phyloP scores from a whole-genome alignment of 495 filamentous ascomycete species.

The Penicillium ochrochloron region DNA sequence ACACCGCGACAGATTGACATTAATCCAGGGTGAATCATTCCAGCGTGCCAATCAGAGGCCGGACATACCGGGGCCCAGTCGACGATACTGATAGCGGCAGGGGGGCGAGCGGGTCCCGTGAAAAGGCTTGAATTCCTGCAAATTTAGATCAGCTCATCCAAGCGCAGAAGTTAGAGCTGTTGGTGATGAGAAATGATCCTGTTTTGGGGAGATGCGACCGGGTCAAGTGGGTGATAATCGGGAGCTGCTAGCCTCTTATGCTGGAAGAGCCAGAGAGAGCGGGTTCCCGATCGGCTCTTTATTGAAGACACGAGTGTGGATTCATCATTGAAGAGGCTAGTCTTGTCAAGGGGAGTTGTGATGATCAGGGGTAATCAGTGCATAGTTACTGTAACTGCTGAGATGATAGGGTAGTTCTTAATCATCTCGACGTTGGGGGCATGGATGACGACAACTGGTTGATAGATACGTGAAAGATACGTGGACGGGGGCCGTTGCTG shows the following conservation, averaged over 20 bases:
- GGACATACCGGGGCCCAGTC: conserved; percentile 27
- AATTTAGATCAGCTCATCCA: conserved; percentile 33
- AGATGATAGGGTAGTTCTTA: background rate
- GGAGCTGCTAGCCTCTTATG: conserved; percentile 7
- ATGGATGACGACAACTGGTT: conserved; percentile 27
- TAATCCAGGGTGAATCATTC: conserved; percentile 29
- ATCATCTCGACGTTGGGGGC: conserved; percentile 11
- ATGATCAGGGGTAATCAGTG: conserved; percentile 20
- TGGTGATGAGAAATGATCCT: background rate
- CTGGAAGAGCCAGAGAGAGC: background rate
- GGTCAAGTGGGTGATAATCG: background rate
- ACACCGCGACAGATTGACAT: conserved; percentile 20
- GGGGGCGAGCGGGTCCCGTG: conserved; percentile 31
- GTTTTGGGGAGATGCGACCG: conserved; percentile 10
- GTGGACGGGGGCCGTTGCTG: conserved; percentile 20
- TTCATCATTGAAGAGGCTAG: background rate
- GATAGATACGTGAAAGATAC: conserved; percentile 16
- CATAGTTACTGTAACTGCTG: background rate
- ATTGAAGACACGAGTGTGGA: background rate
- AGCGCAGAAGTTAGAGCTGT: conserved; percentile 9
- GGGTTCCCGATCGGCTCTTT: conserved; percentile 4
- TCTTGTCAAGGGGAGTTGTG: background rate
- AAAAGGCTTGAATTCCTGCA: conserved; percentile 33
- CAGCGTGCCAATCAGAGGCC: conserved; percentile 34
- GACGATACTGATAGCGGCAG: conserved; percentile 30